phyloP scores from a whole-genome alignment of 345 rosid genomes.

The Limnanthes douglasii region DNA sequence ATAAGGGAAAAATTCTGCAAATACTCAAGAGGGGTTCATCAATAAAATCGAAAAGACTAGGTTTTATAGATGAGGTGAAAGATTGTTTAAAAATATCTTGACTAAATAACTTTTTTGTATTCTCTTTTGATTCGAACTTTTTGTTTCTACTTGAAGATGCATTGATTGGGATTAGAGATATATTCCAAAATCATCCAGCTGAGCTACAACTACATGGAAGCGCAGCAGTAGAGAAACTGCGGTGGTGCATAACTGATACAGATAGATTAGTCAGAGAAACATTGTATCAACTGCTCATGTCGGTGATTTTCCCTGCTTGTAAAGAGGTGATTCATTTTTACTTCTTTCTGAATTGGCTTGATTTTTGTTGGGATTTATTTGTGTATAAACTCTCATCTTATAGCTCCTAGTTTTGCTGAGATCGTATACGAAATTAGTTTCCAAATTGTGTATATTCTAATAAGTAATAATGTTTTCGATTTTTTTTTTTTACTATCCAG shows the following conservation, averaged over 20 bases:
- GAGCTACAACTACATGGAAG: conserved; percentile 46
- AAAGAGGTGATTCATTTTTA: conserved; percentile 39
- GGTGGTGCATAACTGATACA: conserved; percentile 54
- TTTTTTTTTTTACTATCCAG: conserved; percentile 30
- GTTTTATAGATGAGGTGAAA: too few relatives aligned
- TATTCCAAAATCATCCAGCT: conserved; percentile 44
- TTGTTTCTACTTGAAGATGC: conserved; percentile 41
- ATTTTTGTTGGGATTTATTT: not conserved
- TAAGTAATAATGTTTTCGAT: not conserved
- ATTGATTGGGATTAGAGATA: conserved; percentile 52
- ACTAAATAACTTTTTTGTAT: too few relatives aligned
- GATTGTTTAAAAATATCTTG: too few relatives aligned
- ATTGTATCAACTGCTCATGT: conserved; percentile 43
- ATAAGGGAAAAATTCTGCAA: too few relatives aligned
- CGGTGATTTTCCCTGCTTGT: conserved; percentile 46
- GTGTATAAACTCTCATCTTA: too few relatives aligned
- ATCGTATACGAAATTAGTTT: too few relatives aligned
- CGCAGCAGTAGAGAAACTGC: conserved; percentile 48
- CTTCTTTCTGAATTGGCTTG: not conserved
- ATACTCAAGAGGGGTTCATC: too few relatives aligned
- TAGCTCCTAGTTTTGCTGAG: too few relatives aligned
- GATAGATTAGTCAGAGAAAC: conserved; percentile 45
- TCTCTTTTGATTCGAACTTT: too few relatives aligned
- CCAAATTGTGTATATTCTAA: too few relatives aligned
- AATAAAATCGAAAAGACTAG: too few relatives aligned